Evolutionary conservation across 495 filamentous ascomycete species (phyloP), one percentile per base, ranked within the genome.

Genomic region (Tuber indicum): DNA sequence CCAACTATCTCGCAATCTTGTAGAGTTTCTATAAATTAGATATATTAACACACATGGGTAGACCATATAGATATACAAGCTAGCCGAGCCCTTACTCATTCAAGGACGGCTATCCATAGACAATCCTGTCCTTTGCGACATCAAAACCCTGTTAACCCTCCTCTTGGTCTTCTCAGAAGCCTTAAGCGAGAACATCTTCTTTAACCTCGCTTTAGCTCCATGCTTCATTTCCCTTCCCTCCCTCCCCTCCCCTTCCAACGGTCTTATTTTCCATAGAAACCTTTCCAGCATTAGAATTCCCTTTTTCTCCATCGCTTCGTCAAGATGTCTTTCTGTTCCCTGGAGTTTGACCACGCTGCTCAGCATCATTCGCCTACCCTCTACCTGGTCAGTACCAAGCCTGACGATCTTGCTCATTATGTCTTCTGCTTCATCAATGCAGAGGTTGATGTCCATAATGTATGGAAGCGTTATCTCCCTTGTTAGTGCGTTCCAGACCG

Each of bases 371-470:
- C 58, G 58, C 26, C 58, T 66, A 2, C 58, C 58, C 58, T 66
- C 58, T 36, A 66, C 26, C 14, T 36, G 8, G 58, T 66, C 58
- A 36, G 36, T 66, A 14, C 36, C 58, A 66, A 36, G 10, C 14
- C 1, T 32, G 26, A 26, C 36, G 26, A 66, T 66, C 26, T 66
- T 66, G 3, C 14, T 36, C 58, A 66, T 36, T 3, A 36, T 14
- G 3, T 14, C 58, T 66, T 66, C 58, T 1, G 26, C 58, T 0
- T 66, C 12, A 16, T 66, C 4, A 19, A 66, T 66, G 26, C 36
- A 66, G 58, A 66, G 58, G 58, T 66, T 66, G 16, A 66, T 66
- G 32, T 66, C 36, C 58, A 66, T 66, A 66, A 66, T 26, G 26
- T 36, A 66, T 66, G 58, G 58, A 66, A 36, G 26, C 1, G 58